Conservation (phyloP, 2,329 filamentous ascomycete species). For the Pseudogymnoascus sp. region DNA sequence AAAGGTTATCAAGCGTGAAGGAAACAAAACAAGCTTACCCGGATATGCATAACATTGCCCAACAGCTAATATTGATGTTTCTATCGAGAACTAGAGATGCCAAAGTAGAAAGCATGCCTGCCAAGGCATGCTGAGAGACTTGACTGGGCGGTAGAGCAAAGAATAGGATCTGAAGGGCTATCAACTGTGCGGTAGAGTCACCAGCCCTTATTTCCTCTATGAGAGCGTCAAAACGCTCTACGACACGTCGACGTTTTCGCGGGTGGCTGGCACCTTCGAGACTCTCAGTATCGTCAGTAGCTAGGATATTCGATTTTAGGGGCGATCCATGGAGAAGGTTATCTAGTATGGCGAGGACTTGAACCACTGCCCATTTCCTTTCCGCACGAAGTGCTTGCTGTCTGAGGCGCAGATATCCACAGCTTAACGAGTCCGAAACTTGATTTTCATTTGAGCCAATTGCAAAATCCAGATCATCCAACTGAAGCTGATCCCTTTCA, state of each 20-base stretch:
- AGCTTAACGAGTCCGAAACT: conserved; percentile 32
- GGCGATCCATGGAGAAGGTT: conserved; percentile 5
- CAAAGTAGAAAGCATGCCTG: conserved; percentile 49
- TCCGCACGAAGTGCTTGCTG: conserved; percentile 46
- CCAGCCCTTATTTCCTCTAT: conserved; percentile 22
- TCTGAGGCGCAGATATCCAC: conserved; percentile 45
- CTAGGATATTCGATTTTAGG: background rate
- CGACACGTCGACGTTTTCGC: conserved; percentile 26
- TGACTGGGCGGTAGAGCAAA: conserved; percentile 36
- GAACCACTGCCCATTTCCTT: conserved; percentile 51
- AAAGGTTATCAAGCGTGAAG: background rate
- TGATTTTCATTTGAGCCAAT: conserved; percentile 26
- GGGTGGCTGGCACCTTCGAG: conserved; percentile 18
- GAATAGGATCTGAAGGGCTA: conserved; percentile 43
- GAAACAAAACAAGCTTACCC: conserved; percentile 46
- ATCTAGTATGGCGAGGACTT: conserved; percentile 42
- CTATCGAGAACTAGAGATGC: conserved; percentile 58
- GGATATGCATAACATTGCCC: conserved; percentile 76
- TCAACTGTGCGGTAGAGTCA: conserved; percentile 20
- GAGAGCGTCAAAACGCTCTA: conserved; percentile 21
- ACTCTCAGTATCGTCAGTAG: conserved; percentile 13
- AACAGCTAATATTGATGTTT: conserved; percentile 56
- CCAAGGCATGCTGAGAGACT: conserved; percentile 27
- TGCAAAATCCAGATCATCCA: conserved; percentile 59
- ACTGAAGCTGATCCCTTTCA: conserved; percentile 62